Evolutionary conservation across 139 green algal genomes (phyloP), one percentile per base, ranked within the genome.

Genomic region (Bryopsis sp.): DNA sequence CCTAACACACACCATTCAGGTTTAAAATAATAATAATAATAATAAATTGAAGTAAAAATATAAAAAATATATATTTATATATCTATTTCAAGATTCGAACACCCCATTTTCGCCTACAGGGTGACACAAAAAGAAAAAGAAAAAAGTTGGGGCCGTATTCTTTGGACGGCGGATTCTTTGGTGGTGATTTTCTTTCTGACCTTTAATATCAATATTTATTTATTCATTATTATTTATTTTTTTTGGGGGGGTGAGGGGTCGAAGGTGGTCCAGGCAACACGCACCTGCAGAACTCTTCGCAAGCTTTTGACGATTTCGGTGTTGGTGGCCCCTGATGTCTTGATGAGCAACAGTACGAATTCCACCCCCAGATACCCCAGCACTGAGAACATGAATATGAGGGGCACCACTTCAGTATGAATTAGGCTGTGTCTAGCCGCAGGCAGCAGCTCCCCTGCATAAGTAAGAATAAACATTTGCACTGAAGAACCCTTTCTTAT

Each of bases 291-390:
- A 37, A 88, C 80, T 74, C 85, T 86, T 22, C 82, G 73, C 48
- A 83, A 64, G 39, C 68, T 80, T 71, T 88, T 88, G 39, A 88
- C 74, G 31, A 88, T 81, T 71, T 88, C 82, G 4, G 80, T 66
- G 48, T 84, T 78, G 37, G 82, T 88, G 31, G 82, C 79, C 24
- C 80, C 82, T 63, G 79, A 88, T 63, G 77, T 65, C 62, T 86
- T 82, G 68, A 88, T 86, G 58, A 88, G 67, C 19, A 79, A 67
- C 68, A 88, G 68, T 22, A 88, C 74, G 48, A 85, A 79, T 35
- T 70, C 79, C 43, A 88, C 82, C 6, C 71, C 81, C 61, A 80
- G 59, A 62, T 88, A 88, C 38, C 82, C 82, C 50, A 86, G 70
- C 54, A 85, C 68, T 26, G 74, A 81, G 72, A 83, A 85, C 6